Base-by-base conservation (phyloP, 192 early-diverging fungal species). In the Diversispora eburnea region DNA sequence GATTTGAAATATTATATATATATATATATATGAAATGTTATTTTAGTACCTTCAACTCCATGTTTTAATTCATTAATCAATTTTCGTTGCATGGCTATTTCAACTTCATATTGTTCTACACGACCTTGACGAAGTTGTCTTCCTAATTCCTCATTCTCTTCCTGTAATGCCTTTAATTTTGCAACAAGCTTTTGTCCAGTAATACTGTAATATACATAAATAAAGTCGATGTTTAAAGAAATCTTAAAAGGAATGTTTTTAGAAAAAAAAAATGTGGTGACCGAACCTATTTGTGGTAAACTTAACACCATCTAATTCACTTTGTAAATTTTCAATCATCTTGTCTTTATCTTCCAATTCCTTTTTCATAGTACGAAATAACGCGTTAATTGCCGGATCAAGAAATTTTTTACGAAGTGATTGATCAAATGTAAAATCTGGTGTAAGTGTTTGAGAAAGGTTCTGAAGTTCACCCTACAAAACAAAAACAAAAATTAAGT, bases 131-230 rank as follows among this genome's bases (percentile, higher is more conserved):
- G 66, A 47, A 78, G 67, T 15, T 69, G 67, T n/a, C 72, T 66
- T 13, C 77, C 77, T n/a, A 78, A 48, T 56, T 78, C 77, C 59
- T 75, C 73, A 57, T 78, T 78, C 25, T 78, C 77, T 6, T 56
- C 15, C 49, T 70, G 72, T n/a, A 78, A 39, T 13, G 77, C 72
- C 12, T 43, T 52, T 63, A 74, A 70, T 41, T 75, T 75, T 41
- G 66, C 67, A 2, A 78, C 68, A 19, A 78, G 60, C 19, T 75
- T 75, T 64, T 74, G 51, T 13, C 77, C 77, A 42, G 72, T 64
- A 19, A 70, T 60, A 59, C 57, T 75, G 15, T 47, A 47, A 17
- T 17, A 19, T 9, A 17, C 19, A 75, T 7, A 17, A 8, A 43
- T 54, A 10, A 56, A 19, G 19, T 59, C 46, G 42, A 13, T 19